Evolutionary conservation across 192 early-diverging fungal species (phyloP).

Genomic region (Dissophora ornata): DNA sequence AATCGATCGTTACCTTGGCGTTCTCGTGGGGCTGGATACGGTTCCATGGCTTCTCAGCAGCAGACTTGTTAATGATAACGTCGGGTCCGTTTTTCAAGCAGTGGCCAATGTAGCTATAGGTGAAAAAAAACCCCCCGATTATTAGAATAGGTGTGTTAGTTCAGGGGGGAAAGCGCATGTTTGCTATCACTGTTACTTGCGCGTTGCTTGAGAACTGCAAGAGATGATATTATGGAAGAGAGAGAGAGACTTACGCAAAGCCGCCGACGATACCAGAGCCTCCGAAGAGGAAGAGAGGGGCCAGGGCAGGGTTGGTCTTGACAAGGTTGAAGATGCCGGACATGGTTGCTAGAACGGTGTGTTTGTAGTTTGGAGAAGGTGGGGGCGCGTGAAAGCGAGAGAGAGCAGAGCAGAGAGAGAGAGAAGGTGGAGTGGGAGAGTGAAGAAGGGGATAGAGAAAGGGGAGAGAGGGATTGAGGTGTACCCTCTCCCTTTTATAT

Average conservation of each 20-base stretch:
- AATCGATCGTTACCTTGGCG: constrained; percentile 41
- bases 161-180: not conserved
- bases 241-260: constrained; percentile 40
- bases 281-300: constrained; percentile 50
- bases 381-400: not conserved
- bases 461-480: not conserved
- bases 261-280: constrained; percentile 45
- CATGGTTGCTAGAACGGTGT: no score
- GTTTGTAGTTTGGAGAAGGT: not conserved
- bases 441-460: not conserved
- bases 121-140: not conserved
- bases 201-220: no score
- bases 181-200: no score
- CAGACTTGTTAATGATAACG: constrained; percentile 54
- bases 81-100: constrained; percentile 50
- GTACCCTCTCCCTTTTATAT: constrained; percentile 10
- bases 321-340: constrained; percentile 39
- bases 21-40: constrained; percentile 56
- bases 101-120: constrained; percentile 47
- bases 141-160: no score
- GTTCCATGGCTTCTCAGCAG: constrained; percentile 52
- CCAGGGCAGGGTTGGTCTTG: constrained; percentile 37
- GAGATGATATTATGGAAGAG: no score
- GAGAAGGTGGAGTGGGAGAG: constrained; percentile 2
- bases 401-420: not conserved